Conservation (phyloP, 768 basidiomycete genomes). For the Hirschioporus abietinus region DNA sequence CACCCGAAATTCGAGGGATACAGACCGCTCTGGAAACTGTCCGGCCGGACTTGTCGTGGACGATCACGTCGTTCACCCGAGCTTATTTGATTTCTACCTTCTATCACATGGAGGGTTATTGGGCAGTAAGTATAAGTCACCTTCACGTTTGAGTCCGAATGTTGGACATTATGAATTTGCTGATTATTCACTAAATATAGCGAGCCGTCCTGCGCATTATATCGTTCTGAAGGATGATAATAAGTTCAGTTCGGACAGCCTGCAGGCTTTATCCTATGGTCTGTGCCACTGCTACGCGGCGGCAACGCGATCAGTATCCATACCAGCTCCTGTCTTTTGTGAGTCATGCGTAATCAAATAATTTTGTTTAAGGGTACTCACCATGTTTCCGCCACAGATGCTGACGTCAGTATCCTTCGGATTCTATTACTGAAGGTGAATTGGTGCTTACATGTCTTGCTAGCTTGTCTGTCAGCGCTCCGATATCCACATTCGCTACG, state of each 20-base stretch:
- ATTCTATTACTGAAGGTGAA: not conserved
- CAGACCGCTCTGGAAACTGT: constrained; percentile 15
- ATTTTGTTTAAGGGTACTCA: constrained; percentile 3
- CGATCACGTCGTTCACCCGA: constrained; percentile 12
- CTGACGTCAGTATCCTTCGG: constrained; percentile 39
- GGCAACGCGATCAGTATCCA: constrained; percentile 51
- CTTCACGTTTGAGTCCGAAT: not conserved
- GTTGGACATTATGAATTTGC: not conserved
- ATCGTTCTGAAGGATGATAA: constrained; percentile 18
- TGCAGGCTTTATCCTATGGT: constrained; percentile 44
- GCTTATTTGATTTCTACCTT: constrained; percentile 17
- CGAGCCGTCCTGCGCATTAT: constrained; percentile 18
- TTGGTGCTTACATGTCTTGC: constrained; percentile 7
- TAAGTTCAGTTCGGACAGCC: constrained; percentile 22
- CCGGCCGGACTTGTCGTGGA: constrained; percentile 16
- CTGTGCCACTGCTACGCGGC: constrained; percentile 51
- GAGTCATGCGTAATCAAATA: constrained; percentile 16
- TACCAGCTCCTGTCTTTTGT: constrained; percentile 61
- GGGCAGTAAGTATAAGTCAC: constrained; percentile 12
- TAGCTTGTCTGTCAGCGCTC: constrained; percentile 53
- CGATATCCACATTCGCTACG: constrained; percentile 32
- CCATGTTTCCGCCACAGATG: constrained; percentile 32
- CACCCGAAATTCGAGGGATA: constrained; percentile 2
- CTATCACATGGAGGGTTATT: constrained; percentile 17
- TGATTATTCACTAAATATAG: constrained; percentile 8